These are phyloP conservation scores for Chytridium lagenaria DNA, from an alignment of 371 early-diverging fungal species.

Conservation along the genomic window DNA sequence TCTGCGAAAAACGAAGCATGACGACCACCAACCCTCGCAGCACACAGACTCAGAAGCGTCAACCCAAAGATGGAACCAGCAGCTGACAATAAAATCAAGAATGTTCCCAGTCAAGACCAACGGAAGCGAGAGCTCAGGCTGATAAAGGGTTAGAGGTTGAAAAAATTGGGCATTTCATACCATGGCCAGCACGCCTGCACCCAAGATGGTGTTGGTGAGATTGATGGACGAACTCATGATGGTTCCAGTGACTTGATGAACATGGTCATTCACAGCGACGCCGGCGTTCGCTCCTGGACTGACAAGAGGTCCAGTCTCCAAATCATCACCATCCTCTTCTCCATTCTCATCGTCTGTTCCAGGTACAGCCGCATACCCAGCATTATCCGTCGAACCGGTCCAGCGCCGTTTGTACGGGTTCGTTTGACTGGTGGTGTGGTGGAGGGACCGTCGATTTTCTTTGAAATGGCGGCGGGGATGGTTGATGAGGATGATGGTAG, in stretches of 20 bases:
- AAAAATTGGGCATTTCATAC: no score
- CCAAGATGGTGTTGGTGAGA: constrained; percentile 92
- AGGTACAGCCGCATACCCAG: no score
- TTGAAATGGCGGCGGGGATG: no score
- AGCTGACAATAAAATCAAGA: constrained; percentile 80
- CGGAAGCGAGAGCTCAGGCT: constrained; percentile 77
- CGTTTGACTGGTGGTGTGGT: no score
- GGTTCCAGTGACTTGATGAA: constrained; percentile 37
- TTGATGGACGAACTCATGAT: constrained; percentile 66
- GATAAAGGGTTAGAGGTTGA: no score
- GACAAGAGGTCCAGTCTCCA: neutral
- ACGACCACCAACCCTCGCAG: constrained; percentile 74
- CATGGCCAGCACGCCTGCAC: constrained; percentile 98
- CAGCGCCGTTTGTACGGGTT: no score
- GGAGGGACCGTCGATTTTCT: no score
- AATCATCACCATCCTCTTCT: no score
- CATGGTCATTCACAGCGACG: neutral
- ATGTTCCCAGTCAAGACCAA: constrained; percentile 84
- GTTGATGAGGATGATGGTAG: no score
- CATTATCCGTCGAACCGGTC: no score
- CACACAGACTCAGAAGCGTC: constrained; percentile 71
- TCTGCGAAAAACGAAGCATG: constrained; percentile 88
- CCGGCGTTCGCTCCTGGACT: neutral
- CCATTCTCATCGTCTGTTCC: neutral
- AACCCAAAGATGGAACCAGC: constrained; percentile 81